Evolutionary conservation across 2,329 filamentous ascomycete genomes (phyloP).

Genomic region (Sclerotinia nivalis): DNA sequence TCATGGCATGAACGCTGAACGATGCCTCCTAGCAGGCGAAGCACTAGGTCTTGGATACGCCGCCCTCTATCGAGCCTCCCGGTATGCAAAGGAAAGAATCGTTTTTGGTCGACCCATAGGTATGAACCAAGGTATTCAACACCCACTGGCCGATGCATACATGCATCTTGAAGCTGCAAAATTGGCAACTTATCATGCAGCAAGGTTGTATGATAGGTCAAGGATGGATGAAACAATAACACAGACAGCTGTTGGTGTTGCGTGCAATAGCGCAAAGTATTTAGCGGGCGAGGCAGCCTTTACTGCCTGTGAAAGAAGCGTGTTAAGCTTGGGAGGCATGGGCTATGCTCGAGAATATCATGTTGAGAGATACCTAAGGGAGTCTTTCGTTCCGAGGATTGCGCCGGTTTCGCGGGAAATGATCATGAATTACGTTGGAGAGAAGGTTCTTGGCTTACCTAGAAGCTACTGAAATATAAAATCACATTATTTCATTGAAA

Average conservation of each 20-base stretch:
- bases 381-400: constrained; percentile 64
- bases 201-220: constrained; percentile 59
- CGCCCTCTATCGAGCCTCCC: constrained; percentile 60
- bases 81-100: constrained; percentile 65
- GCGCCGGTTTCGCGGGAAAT: constrained; percentile 69
- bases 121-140: constrained; percentile 64
- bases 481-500: not conserved
- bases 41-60: constrained; percentile 79
- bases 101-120: constrained; percentile 68
- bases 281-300: constrained; percentile 66
- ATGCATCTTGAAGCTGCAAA: constrained; percentile 67
- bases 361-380: constrained; percentile 65
- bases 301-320: constrained; percentile 60
- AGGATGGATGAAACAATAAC: constrained; percentile 53
- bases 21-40: constrained; percentile 75
- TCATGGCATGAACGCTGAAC: constrained; percentile 78
- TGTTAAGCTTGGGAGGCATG: constrained; percentile 63
- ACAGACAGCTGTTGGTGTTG: constrained; percentile 60
- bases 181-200: constrained; percentile 65
- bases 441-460: constrained; percentile 66
- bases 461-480: constrained; percentile 60
- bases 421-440: constrained; percentile 72
- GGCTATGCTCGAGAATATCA: constrained; percentile 66
- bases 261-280: constrained; percentile 71
- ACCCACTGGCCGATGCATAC: constrained; percentile 65